Evolutionary conservation across 1,284 basidiomycete species (phyloP).

Genomic region (Tranzscheliella williamsii): DNA sequence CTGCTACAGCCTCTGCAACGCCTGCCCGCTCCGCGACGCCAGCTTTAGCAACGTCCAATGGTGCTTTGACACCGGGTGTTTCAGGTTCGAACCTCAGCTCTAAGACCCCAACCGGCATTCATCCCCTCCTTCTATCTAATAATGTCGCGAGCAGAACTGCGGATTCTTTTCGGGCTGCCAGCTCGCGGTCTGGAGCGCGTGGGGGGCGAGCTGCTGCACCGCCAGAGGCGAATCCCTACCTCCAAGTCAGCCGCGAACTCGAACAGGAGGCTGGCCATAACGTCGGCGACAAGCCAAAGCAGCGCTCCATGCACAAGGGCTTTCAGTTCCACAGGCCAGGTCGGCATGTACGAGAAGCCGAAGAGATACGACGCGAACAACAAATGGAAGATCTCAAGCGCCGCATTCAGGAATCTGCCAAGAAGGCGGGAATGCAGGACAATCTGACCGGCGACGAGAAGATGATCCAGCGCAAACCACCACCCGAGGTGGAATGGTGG

Average conservation of each 20-base stretch:
- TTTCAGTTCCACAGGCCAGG: constrained; percentile 57
- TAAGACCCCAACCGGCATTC: constrained; percentile 44
- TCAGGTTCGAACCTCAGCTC: too few relatives aligned
- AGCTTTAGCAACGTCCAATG: not conserved
- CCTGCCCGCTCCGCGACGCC: too few relatives aligned
- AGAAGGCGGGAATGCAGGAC: constrained; percentile 87
- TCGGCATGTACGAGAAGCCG: constrained; percentile 51
- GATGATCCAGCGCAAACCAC: constrained; percentile 74
- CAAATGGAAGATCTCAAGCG: constrained; percentile 89
- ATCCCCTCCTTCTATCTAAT: constrained; percentile 43
- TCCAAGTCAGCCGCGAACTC: constrained; percentile 20
- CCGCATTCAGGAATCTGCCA: constrained; percentile 85
- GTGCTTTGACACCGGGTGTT: not conserved
- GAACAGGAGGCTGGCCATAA: constrained; percentile 10
- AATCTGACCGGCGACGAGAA: constrained; percentile 90
- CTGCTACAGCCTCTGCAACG: too few relatives aligned
- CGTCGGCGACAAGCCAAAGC: constrained; percentile 18
- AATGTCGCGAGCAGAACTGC: constrained; percentile 5
- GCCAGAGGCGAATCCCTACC: constrained; percentile 45
- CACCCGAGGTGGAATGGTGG: constrained; percentile 96
- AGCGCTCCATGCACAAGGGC: constrained; percentile 42
- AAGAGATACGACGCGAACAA: constrained; percentile 61
- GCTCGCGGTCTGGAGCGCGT: too few relatives aligned
- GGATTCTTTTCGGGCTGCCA: not conserved
- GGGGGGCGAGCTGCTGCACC: not conserved